Evolutionary conservation across 371 early-diverging fungal species (phyloP), one percentile per base, ranked within the genome.

Genomic region (Sporodiniella umbellata): DNA sequence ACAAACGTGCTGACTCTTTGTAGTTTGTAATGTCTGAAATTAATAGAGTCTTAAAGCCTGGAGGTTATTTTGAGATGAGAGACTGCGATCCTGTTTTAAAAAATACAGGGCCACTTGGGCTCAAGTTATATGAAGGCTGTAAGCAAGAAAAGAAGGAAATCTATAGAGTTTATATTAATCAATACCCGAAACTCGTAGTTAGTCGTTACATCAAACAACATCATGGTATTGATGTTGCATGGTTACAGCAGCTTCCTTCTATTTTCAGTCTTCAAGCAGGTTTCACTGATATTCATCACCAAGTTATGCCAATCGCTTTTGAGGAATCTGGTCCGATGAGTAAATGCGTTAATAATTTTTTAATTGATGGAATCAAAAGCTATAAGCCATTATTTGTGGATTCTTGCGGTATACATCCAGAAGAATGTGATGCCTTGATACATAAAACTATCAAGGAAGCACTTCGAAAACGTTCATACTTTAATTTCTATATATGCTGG

Each of bases 51-150:
- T 46, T 82, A 11, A 82, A 82, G 43, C 83, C 83, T 21, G 83
- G 80, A 18, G 83, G 79, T 2, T 77, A 64, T 53, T 50, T 83
- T 10, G 80, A 83, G 46, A 62, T 78, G 14, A 69, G 78, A 15
- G 83, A 83, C 45, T 57, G 68, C 1, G 76, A 83, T 39, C 77
- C 77, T 0, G 52, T 70, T 21, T 49, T 79, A 11, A 53, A 64
- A 7, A 68, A 75, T 51, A 51, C 63, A n/a, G 80, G 83, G 5
- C 72, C 76, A 0, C 51, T 56, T 23, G 66, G 72, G 31, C 38
- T 33, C 4, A 48, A 54, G 2, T 57, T 62, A 15, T 45, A 51
- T 0, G 42, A 45, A 19, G 42, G 52, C 33, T 60, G 75, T 69
- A 67, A 61, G 61, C 31, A 7, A 24, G 4, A 10, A 40, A 19